A percentile compares a stretch with the other conserved stretches of the same genome.
phyloP scores from a whole-genome alignment of 179 eudicot genomes.

The Spinacia oleracea region DNA sequence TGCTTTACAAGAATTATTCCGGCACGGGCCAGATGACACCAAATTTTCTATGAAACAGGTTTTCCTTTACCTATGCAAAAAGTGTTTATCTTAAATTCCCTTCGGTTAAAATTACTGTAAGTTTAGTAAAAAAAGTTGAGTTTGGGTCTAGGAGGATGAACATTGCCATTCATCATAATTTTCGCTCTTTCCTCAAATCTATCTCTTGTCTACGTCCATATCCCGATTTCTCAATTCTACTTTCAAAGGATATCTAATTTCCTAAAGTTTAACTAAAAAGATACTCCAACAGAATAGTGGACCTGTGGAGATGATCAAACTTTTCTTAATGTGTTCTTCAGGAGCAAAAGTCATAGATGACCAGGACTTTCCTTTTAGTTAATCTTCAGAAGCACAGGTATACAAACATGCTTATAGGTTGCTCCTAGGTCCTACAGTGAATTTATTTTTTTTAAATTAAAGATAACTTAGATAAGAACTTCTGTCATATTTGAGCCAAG shows the following conservation, averaged over 20 bases:
- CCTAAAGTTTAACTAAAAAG: background rate
- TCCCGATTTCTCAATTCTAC: background rate
- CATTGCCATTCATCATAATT: background rate
- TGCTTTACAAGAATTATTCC: too few species aligned
- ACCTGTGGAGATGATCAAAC: background rate
- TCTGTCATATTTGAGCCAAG: background rate
- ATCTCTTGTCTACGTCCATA: background rate
- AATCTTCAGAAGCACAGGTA: background rate
- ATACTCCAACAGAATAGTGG: background rate
- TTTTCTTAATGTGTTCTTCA: background rate
- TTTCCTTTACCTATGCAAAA: too few species aligned
- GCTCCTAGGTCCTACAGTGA: background rate
- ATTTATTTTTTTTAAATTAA: too few species aligned
- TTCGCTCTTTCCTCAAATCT: background rate
- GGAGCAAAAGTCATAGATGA: conserved; percentile 1
- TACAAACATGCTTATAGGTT: background rate
- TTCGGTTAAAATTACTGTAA: too few species aligned
- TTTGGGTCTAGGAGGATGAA: background rate
- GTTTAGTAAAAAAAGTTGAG: background rate
- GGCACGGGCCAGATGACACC: background rate
- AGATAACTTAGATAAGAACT: background rate
- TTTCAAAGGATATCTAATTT: background rate
- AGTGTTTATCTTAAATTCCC: background rate
- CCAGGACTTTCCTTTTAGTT: background rate
- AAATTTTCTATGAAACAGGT: background rate